Evolutionary conservation across 345 rosid species (phyloP).

Genomic region (Gossypium thurberi): DNA sequence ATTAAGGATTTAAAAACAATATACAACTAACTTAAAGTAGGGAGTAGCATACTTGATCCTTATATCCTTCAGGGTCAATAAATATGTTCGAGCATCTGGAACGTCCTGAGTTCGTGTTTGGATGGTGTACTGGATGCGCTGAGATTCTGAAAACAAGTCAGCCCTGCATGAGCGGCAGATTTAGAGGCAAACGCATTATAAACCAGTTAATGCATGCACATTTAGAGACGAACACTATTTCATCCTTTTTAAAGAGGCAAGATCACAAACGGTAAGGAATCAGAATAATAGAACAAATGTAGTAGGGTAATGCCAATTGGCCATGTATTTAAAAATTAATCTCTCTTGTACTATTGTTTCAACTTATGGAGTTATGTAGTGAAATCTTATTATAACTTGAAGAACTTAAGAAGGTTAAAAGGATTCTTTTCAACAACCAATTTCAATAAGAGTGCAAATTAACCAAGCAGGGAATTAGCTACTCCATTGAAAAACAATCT

Average conservation of each 20-base stretch:
- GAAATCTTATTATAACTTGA: not conserved
- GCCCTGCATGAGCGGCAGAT: conserved; percentile 51
- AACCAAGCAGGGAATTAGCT: not conserved
- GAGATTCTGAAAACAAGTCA: conserved; percentile 71
- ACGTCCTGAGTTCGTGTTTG: conserved; percentile 57
- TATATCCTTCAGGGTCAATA: conserved; percentile 66
- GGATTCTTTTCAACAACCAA: not conserved
- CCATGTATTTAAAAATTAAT: not conserved
- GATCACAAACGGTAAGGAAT: not conserved
- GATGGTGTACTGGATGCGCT: conserved; percentile 62
- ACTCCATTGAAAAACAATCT: not conserved
- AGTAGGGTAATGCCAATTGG: not conserved
- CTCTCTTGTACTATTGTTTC: not conserved
- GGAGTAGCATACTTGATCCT: conserved; percentile 45
- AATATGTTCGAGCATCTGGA: conserved; percentile 84
- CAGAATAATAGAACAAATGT: not conserved
- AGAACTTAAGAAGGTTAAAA: not conserved
- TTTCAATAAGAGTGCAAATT: not conserved
- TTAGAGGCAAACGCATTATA: not conserved
- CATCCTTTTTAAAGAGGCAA: not conserved
- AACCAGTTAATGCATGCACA: not conserved
- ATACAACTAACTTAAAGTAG: not conserved
- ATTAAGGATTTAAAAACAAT: not conserved
- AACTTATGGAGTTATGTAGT: not conserved
- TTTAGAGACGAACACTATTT: not conserved